Evolutionary conservation across 1,284 basidiomycete genomes (phyloP), one percentile per base, ranked within the genome.

Genomic region (Rhodotorula sp.): DNA sequence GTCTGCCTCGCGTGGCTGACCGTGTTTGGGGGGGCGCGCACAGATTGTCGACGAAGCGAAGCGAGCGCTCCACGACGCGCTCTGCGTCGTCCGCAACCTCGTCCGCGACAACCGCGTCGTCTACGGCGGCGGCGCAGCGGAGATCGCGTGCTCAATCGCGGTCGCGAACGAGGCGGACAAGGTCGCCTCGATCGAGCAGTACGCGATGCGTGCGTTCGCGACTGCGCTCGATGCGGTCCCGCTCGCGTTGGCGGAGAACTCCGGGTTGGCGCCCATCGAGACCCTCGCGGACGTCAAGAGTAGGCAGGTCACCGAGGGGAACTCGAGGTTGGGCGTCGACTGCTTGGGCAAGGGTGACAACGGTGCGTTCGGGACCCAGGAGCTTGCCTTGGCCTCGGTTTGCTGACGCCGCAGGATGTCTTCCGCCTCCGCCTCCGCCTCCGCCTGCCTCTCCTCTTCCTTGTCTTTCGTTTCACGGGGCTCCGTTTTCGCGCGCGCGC

Each of bases 31-130:
- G n/a, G n/a, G n/a, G n/a, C 22, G 48, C 48, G 70, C 54, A 61
- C 72, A 96, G 94, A 96, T 97, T 78, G 94, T 99, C 73, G 95
- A 99, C 79, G 95, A 99, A 82, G 95, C 94, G 66, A 98, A 98
- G 81, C 90, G 95, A 62, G 94, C 95, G 9, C 84, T 99, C 53
- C 95, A 99, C 81, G 95, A 99, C 81, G 94, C 96, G 31, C 89
- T 99, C 76, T 99, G 95, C 78, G 95, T 91, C 26, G 95, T 98
- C 46, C 90, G 96, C 73, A 99, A 97, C 80, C 84, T 99, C 58
- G 88, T 99, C 55, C 87, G 90, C 46, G 95, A 99, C 81, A 94
- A 96, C 82, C 89, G 95, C 59, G 93, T 99, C 48, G 95, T 99
- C 1, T 99, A 98, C 79, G 95, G 95, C 73, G 95, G 95, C 68